Conservation (phyloP, 352 stramenopile genomes). For the Pythium chondricola region DNA sequence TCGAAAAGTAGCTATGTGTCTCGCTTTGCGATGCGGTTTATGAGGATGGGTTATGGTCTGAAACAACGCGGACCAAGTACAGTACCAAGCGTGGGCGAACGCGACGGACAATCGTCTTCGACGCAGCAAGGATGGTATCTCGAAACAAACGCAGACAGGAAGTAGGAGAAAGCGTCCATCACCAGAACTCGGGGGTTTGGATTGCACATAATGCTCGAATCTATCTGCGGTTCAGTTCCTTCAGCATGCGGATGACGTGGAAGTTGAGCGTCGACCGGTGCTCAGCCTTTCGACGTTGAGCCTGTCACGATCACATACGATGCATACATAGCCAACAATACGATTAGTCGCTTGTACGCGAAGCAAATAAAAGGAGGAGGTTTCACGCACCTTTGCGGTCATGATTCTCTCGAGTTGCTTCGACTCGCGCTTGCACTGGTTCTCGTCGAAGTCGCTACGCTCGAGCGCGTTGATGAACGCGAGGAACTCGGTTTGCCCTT, state of each 20-base stretch:
- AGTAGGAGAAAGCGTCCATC: too few relatives aligned
- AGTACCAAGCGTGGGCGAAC: too few relatives aligned
- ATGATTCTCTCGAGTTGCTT: slow-evolving; percentile 75
- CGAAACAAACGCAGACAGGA: too few relatives aligned
- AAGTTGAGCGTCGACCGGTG: slow-evolving; percentile 86
- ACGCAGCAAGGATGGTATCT: too few relatives aligned
- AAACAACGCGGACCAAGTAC: too few relatives aligned
- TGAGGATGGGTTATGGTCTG: too few relatives aligned
- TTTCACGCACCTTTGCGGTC: slow-evolving; percentile 45
- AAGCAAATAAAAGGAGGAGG: not conserved
- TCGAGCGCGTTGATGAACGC: slow-evolving; percentile 80
- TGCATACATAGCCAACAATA: not conserved
- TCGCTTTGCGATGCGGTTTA: too few relatives aligned
- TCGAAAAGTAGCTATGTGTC: too few relatives aligned
- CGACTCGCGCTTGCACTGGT: slow-evolving; percentile 74
- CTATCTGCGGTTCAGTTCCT: too few relatives aligned
- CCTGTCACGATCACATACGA: slow-evolving; percentile 17
- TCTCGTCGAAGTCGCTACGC: slow-evolving; percentile 81
- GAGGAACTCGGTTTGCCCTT: slow-evolving; percentile 74
- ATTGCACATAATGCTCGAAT: too few relatives aligned
- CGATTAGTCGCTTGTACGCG: not conserved
- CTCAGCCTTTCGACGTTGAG: slow-evolving; percentile 48
- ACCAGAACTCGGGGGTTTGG: too few relatives aligned
- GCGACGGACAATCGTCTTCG: too few relatives aligned
- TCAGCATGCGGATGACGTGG: slow-evolving; percentile 87